Percentiles rank a stretch among this genome's conserved stretches.
These are phyloP conservation scores for Colletotrichum tropicicola DNA, from an alignment of 2,329 filamentous ascomycete species.

Conservation along the genomic window DNA sequence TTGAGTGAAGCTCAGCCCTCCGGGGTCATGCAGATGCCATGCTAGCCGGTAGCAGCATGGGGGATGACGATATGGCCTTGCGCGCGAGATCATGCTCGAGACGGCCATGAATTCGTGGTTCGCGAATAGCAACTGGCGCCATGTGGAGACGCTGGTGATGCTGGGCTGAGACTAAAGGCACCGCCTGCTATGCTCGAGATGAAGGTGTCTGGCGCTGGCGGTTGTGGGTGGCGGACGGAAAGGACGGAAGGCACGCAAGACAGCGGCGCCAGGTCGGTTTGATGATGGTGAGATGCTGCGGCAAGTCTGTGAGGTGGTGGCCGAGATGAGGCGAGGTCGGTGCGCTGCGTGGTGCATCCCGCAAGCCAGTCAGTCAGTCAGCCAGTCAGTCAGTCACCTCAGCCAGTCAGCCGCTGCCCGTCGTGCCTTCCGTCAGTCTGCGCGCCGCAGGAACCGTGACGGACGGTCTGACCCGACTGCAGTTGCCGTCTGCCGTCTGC, in stretches of 20 bases:
- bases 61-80: constrained; percentile 15
- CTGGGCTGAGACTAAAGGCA: constrained; percentile 21
- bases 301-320: constrained; percentile 5
- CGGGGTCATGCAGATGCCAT: neutral
- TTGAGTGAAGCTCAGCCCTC: constrained; percentile 20
- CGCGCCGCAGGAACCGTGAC: neutral
- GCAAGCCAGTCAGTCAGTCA: too few species aligned
- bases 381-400: too few species aligned
- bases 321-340: constrained; percentile 25
- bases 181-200: constrained; percentile 26
- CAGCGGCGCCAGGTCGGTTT: constrained; percentile 22
- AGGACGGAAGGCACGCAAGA: constrained; percentile 21
- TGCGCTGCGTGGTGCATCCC: neutral
- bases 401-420: neutral
- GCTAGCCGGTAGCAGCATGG: neutral
- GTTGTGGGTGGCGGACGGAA: constrained; percentile 18
- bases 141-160: constrained; percentile 24
- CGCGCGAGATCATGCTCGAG: neutral
- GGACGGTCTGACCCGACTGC: neutral
- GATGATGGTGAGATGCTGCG: constrained; percentile 16
- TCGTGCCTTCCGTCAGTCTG: neutral
- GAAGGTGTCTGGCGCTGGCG: constrained; percentile 9
- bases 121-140: neutral
- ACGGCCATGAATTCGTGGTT: neutral
- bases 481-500: neutral